These are phyloP conservation scores for Mrakia frigida DNA, from an alignment of 768 basidiomycete species.

Conservation along the genomic window DNA sequence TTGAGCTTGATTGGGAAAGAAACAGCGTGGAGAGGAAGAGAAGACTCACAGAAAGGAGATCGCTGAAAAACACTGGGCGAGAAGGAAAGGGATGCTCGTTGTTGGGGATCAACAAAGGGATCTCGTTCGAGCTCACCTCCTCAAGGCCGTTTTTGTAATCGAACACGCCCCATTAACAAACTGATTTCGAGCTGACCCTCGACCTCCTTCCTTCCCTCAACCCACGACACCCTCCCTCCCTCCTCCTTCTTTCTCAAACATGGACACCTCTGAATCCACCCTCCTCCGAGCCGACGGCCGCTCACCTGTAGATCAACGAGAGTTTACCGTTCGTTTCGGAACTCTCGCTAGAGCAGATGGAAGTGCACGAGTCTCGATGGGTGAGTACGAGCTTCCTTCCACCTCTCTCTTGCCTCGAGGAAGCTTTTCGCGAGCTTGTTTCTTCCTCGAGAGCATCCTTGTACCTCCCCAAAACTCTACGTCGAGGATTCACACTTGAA, in stretches of 20 bases:
- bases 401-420: background rate
- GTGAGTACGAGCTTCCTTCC: conserved; percentile 2
- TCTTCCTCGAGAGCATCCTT: no score
- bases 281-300: conserved; percentile 37
- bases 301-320: conserved; percentile 36
- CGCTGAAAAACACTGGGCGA: no score
- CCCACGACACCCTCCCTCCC: background rate
- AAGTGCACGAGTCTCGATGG: conserved; percentile 26
- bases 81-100: no score
- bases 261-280: background rate
- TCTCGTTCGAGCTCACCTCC: no score
- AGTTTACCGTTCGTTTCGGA: conserved; percentile 39
- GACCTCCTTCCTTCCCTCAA: background rate
- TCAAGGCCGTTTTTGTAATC: no score
- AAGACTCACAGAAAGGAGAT: no score
- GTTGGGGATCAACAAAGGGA: no score
- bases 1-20: no score
- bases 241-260: background rate
- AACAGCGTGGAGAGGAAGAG: no score
- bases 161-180: no score
- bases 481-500: no score
- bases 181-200: no score
- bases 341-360: conserved; percentile 46
- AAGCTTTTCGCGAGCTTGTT: background rate
- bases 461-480: background rate